A percentile compares a stretch with the other conserved stretches of the same genome.
Evolutionary conservation across 805 yeast genomes (phyloP).

Genomic region (Starmerella geochares): DNA sequence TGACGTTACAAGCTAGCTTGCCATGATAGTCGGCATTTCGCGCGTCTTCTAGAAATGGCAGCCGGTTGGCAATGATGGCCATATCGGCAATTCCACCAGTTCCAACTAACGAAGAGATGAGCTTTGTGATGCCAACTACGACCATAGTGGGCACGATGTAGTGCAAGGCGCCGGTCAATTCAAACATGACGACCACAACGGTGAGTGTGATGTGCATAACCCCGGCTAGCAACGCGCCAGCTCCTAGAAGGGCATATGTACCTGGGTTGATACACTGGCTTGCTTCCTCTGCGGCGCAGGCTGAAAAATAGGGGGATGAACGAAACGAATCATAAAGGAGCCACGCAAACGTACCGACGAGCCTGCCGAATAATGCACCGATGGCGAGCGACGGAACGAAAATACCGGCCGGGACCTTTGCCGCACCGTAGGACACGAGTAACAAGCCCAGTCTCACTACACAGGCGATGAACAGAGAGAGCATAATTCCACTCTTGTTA

Average conservation of each 20-base stretch:
- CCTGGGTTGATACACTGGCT: conserved; percentile 75
- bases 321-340: conserved; percentile 37
- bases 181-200: conserved; percentile 91
- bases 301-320: conserved; percentile 30
- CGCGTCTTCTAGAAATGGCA: conserved; percentile 72
- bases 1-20: conserved; percentile 42
- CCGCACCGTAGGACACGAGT: conserved; percentile 70
- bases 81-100: conserved; percentile 90
- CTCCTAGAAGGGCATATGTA: conserved; percentile 89
- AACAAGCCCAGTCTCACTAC: conserved; percentile 59
- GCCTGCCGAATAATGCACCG: conserved; percentile 90
- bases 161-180: conserved; percentile 85
- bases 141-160: conserved; percentile 94
- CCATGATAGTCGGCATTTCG: conserved; percentile 38
- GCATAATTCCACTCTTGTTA: conserved; percentile 31
- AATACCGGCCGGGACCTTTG: conserved; percentile 90
- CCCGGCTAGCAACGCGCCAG: conserved; percentile 90
- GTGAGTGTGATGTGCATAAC: conserved; percentile 87
- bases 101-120: conserved; percentile 68
- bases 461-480: conserved; percentile 60
- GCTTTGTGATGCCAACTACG: conserved; percentile 77
- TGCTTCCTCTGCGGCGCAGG: conserved; percentile 8
- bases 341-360: conserved; percentile 66
- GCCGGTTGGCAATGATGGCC: conserved; percentile 79
- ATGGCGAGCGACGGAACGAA: conserved; percentile 96